Evolutionary conservation across 163 green algal species (phyloP), one percentile per base, ranked within the genome.

Genomic region (Picocystis sp.): DNA sequence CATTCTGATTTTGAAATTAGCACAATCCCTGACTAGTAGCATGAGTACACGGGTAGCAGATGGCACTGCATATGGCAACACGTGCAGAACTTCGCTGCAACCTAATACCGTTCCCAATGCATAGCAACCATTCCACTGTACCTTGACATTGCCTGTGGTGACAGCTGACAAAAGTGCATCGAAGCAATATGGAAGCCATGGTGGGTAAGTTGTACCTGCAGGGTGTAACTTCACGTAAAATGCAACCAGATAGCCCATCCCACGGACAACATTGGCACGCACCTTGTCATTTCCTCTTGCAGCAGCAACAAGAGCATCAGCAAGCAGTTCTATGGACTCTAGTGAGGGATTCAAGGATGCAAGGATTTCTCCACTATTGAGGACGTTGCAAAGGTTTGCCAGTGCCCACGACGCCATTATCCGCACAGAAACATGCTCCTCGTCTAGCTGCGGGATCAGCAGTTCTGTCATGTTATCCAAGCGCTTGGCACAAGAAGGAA

Each of bases 91-190:
- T 1, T 1, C 22, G 10, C 2, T 21, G 56, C 72, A 80, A 3
- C 45, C 34, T 1, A 79, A 53, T 38, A 80, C 52, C 0, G 50
- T 62, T 1, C 53, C 61, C 1, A 62, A 53, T 13, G 74, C 72
- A 44, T 66, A 69, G 52, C 74, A 81, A 0, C 76, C 72, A 33
- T 82, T 81, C 72, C 74, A 87, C 54, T 81, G 74, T 17, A 79
- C 73, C 56, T 84, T 86, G 29, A 70, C 64, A 51, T 67, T 71
- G 47, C 73, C 69, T 0, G 67, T 73, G 10, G 72, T 70, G n/a
- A 82, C 52, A 50, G 67, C 67, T 1, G 64, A 69, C 53, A 72
- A 57, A 46, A 82, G 57, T 45, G 56, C 65, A 38, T 38, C 29
- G 29, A 38, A 38, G 29, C 29, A 45, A 11, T 19, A 50, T 23